Evolutionary conservation across 2,329 filamentous ascomycete species (phyloP), one percentile per base, ranked within the genome.

Genomic region (Trichophyton rubrum): DNA sequence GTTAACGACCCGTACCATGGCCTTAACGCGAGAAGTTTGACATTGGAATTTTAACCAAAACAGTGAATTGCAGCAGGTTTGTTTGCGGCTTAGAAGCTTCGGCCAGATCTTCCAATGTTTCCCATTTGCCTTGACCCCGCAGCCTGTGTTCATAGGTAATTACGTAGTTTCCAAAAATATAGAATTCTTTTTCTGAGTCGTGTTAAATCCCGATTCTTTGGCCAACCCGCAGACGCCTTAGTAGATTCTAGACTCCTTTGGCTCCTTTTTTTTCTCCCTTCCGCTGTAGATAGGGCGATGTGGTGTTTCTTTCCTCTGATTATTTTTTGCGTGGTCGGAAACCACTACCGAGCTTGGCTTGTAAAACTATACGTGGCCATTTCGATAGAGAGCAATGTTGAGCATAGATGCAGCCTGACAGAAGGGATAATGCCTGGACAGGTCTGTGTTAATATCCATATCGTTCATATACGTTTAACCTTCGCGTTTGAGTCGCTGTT

Each of bases 11-110:
- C 33, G 45, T 49, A 49, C 45, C 45, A 49, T 49, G 45, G 20
- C 20, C 45, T 49, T 47, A 15, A 49, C 1, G 11, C 3, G 11
- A 49, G 20, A 15, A 13, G 24, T 24, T 49, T 49, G 9, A 22
- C 45, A 49, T 49, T 49, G 45, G 2, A 27, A 24, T 24, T 22
- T 13, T 49, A 27, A 49, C 17, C 45, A 22, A 22, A 15, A 27
- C 49, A 20, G n/a, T 13, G 3, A n/a, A 53, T 30, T 20, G 22
- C 22, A 53, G 3, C 33, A 38, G 33, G 33, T 9, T 22, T 13
- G 47, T 53, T 53, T 53, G 47, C 47, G 49, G 27, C 15, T 55
- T 55, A 35, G 49, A 35, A 13, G 49, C n/a, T 55, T 55, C 49
- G 27, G 49, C 9, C 2, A 33, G 9, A 55, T 20, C 24, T n/a